Conservation (phyloP, 768 basidiomycete species). For the Xerocomellus amylosporus region DNA sequence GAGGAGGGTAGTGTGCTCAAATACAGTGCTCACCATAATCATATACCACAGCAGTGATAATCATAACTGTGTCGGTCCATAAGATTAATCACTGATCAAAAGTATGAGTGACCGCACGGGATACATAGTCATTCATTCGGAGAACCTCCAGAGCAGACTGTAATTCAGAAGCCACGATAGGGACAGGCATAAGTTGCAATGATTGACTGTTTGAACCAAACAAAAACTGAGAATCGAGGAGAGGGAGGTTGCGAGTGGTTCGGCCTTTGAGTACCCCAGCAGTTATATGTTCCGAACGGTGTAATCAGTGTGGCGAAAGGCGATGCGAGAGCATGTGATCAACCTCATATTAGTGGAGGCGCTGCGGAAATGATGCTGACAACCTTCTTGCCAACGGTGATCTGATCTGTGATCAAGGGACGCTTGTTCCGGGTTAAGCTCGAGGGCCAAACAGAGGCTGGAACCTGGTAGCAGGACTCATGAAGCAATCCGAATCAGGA, state of each 20-base stretch:
- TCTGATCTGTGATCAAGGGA: too few species aligned
- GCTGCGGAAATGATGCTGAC: too few species aligned
- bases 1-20: too few species aligned
- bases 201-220: not conserved
- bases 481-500: not conserved
- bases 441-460: not conserved
- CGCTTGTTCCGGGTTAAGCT: too few species aligned
- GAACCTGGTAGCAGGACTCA: not conserved
- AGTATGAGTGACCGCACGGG: not conserved
- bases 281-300: too few species aligned
- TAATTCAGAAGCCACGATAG: not conserved
- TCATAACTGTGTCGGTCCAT: not conserved
- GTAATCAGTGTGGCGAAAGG: too few species aligned
- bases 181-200: not conserved
- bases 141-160: not conserved
- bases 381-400: too few species aligned
- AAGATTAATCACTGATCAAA: not conserved
- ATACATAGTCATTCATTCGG: not conserved
- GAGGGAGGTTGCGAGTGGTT: too few species aligned
- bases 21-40: conserved; percentile 2
- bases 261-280: too few species aligned
- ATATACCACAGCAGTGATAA: not conserved
- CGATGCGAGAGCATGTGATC: too few species aligned
- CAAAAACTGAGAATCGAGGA: not conserved
- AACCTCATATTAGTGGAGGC: too few species aligned